Percentiles rank a stretch among this genome's conserved stretches.
Evolutionary conservation across 2,329 filamentous ascomycete species (phyloP).

Genomic region (Cercospora zeae-maydis): DNA sequence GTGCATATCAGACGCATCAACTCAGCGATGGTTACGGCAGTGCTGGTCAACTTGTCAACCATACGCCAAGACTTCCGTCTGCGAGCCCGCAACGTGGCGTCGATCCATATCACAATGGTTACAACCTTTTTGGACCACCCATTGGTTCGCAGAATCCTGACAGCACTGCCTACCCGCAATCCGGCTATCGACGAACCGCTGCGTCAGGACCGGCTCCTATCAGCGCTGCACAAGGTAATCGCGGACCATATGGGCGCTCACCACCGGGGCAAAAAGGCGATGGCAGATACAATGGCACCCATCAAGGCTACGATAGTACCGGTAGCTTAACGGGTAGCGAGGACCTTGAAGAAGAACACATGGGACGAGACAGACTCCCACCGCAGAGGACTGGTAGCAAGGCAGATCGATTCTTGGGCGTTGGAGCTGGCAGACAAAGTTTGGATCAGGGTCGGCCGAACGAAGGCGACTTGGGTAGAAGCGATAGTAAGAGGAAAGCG

Average conservation of each 20-base stretch:
- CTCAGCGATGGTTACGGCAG: not conserved
- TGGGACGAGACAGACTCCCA: constrained; percentile 2
- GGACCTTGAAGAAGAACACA: constrained; percentile 25
- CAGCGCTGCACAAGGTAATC: constrained; percentile 4
- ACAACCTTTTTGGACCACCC: constrained; percentile 26
- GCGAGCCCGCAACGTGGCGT: not conserved
- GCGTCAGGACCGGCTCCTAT: constrained; percentile 11
- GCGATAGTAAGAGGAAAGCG: constrained; percentile 36
- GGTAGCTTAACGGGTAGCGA: constrained; percentile 29
- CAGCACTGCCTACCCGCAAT: constrained; percentile 17
- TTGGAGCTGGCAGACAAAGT: constrained; percentile 19
- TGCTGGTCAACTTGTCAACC: constrained; percentile 5
- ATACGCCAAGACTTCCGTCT: constrained; percentile 6
- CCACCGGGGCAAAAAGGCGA: constrained; percentile 2
- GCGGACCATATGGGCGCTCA: constrained; percentile 12
- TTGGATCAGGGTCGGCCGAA: constrained; percentile 19
- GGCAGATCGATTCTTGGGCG: constrained; percentile 34
- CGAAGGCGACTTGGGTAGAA: constrained; percentile 14
- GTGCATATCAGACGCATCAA: constrained; percentile 9
- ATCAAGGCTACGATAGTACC: constrained; percentile 22
- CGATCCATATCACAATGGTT: constrained; percentile 25
- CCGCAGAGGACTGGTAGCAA: constrained; percentile 30
- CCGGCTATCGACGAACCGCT: constrained; percentile 17
- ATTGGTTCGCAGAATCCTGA: constrained; percentile 19
- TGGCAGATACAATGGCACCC: not conserved